These are phyloP conservation scores for Spencermartinsiella ligniputridi DNA, from an alignment of 1,139 yeast species.

Conservation along the genomic window DNA sequence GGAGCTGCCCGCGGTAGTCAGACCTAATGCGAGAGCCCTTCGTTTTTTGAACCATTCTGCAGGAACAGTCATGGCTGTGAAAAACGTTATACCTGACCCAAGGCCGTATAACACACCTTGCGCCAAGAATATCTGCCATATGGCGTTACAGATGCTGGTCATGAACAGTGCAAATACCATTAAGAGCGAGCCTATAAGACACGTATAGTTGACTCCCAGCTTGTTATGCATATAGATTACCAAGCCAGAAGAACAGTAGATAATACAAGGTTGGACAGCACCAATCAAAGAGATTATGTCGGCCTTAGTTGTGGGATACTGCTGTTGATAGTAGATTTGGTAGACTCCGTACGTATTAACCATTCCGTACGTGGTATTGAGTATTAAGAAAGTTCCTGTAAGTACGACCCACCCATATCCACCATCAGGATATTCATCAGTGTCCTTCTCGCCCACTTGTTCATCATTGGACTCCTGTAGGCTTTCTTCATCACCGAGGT, in stretches of 20 bases:
- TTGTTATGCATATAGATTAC: slow-evolving; percentile 53
- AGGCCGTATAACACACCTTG: slow-evolving; percentile 51
- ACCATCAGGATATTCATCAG: slow-evolving; percentile 28
- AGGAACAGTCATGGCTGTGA: slow-evolving; percentile 25
- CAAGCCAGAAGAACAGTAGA: slow-evolving; percentile 43
- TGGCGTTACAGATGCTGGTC: slow-evolving; percentile 45
- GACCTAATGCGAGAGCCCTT: slow-evolving; percentile 54
- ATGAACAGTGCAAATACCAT: slow-evolving; percentile 48
- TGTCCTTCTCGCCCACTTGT: slow-evolving; percentile 21
- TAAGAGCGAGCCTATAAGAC: slow-evolving; percentile 42
- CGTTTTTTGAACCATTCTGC: slow-evolving; percentile 50
- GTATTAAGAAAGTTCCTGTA: slow-evolving; percentile 23
- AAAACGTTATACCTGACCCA: slow-evolving; percentile 36
- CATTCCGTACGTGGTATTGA: slow-evolving; percentile 40
- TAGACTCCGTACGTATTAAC: slow-evolving; percentile 55
- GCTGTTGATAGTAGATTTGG: slow-evolving; percentile 49
- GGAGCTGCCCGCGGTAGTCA: slow-evolving; percentile 59
- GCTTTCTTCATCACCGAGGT: too few relatives aligned
- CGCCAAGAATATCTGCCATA: slow-evolving; percentile 52
- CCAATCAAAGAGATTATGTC: slow-evolving; percentile 47
- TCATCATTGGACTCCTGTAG: too few relatives aligned
- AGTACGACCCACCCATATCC: slow-evolving; percentile 31
- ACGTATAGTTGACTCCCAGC: slow-evolving; percentile 27
- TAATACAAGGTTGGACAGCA: slow-evolving; percentile 46
- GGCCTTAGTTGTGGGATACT: slow-evolving; percentile 39